Evolutionary conservation across 129 eudicot genomes (phyloP).

Genomic region (Solidago caesia): DNA sequence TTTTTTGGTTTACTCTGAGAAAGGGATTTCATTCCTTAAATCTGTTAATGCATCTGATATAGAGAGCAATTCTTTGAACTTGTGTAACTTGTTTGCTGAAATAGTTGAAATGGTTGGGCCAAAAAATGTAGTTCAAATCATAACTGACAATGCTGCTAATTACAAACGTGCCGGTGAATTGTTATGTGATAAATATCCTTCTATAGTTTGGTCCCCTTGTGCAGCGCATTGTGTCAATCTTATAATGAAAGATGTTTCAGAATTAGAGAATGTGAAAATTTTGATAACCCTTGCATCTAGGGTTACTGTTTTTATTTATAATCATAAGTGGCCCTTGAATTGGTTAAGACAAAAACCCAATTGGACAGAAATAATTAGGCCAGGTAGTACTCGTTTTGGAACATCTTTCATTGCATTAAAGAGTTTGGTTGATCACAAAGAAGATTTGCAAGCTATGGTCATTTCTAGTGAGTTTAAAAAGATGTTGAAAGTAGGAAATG

Average conservation of each 20-base stretch:
- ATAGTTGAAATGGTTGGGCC: background rate
- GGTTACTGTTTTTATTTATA: constrained; percentile 6
- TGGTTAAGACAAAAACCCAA: constrained; percentile 6
- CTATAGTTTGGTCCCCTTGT: constrained; percentile 3
- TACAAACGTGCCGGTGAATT: background rate
- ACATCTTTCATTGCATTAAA: constrained; percentile 8
- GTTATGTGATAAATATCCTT: background rate
- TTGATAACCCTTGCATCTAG: background rate
- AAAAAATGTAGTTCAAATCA: background rate
- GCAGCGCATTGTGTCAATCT: background rate
- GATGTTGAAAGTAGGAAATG: constrained; percentile 3
- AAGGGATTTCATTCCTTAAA: background rate
- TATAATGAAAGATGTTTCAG: too few species aligned
- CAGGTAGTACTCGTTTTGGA: constrained; percentile 7
- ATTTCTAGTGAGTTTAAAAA: constrained; percentile 2
- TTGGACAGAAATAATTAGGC: constrained; percentile 1
- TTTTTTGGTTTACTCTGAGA: background rate
- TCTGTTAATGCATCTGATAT: background rate
- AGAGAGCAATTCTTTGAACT: too few species aligned
- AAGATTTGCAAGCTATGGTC: constrained; percentile 8
- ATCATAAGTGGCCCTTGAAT: constrained; percentile 8
- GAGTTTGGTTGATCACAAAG: constrained; percentile 1
- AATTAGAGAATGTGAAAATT: too few species aligned
- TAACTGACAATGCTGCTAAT: background rate
- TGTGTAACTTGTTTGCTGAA: background rate